Evolutionary conservation across 202 grass and related monocot species (phyloP).

Genomic region (Brachypodium distachyon): DNA sequence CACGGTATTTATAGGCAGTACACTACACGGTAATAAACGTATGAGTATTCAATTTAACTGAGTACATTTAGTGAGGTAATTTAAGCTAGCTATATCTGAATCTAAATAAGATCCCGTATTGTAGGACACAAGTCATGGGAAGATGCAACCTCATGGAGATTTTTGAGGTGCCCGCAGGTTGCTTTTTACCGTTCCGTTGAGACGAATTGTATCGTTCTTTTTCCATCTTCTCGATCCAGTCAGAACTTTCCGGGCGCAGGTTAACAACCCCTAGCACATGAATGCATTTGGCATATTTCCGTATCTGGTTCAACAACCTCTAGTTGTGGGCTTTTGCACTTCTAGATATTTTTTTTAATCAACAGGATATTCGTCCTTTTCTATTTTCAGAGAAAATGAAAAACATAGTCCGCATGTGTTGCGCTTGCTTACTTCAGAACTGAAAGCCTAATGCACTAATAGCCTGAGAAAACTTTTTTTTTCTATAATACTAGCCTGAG

Average conservation of each 20-base stretch:
- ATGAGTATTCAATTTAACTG: background rate
- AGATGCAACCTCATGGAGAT: background rate
- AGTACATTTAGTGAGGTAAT: background rate
- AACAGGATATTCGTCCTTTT: too few species aligned
- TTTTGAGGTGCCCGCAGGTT: background rate
- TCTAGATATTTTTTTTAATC: background rate
- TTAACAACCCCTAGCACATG: background rate
- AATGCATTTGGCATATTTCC: background rate
- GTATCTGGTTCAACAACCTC: background rate
- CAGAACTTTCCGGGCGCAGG: background rate
- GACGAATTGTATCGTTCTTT: background rate
- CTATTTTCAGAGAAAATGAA: too few species aligned
- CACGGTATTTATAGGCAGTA: slow-evolving; percentile 24
- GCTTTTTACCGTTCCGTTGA: background rate
- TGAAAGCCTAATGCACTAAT: too few species aligned
- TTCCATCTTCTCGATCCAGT: background rate
- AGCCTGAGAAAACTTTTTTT: too few species aligned
- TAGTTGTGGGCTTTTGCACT: background rate
- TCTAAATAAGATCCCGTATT: too few species aligned
- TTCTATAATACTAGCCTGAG: too few species aligned
- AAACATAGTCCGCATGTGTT: too few species aligned
- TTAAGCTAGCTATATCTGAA: too few species aligned
- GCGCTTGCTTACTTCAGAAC: too few species aligned
- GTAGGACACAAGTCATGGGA: background rate
- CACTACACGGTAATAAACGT: too few species aligned